Percentiles rank a stretch among this genome's conserved stretches.
These are phyloP conservation scores for Talaromyces stipitatus DNA, from an alignment of 495 filamentous ascomycete species.

Conservation along the genomic window DNA sequence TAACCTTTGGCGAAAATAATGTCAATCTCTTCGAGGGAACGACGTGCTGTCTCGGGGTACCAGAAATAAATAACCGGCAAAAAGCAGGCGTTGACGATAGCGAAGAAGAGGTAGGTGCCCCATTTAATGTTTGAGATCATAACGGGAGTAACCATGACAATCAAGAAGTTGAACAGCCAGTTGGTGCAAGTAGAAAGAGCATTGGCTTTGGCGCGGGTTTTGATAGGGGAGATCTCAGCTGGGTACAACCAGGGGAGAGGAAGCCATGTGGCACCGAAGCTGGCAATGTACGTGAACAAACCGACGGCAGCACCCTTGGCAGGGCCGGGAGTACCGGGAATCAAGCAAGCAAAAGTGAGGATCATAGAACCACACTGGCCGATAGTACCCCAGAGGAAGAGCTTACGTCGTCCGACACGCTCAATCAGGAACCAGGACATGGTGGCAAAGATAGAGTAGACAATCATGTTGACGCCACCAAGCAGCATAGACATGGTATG, in stretches of 20 bases:
- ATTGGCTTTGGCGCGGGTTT: conserved; percentile 67
- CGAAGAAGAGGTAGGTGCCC: conserved; percentile 78
- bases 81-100: conserved; percentile 60
- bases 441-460: conserved; percentile 67
- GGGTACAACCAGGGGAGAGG: conserved; percentile 50
- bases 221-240: conserved; percentile 68
- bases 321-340: conserved; percentile 43
- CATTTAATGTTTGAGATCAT: conserved; percentile 61
- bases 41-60: conserved; percentile 65
- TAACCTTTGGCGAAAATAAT: conserved; percentile 75
- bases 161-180: conserved; percentile 75
- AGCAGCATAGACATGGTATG: conserved; percentile 64
- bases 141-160: conserved; percentile 76
- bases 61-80: conserved; percentile 69
- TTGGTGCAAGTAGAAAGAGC: conserved; percentile 69
- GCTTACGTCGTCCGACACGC: conserved; percentile 63
- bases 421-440: conserved; percentile 84
- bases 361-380: conserved; percentile 68
- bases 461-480: conserved; percentile 72
- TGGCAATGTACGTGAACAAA: conserved; percentile 71
- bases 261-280: conserved; percentile 70
- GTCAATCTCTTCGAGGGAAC: conserved; percentile 74
- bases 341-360: conserved; percentile 64
- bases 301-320: conserved; percentile 69
- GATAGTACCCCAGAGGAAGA: conserved; percentile 65